Evolutionary conservation across 352 stramenopile genomes (phyloP).

Genomic region (Achlya hypogyna): DNA sequence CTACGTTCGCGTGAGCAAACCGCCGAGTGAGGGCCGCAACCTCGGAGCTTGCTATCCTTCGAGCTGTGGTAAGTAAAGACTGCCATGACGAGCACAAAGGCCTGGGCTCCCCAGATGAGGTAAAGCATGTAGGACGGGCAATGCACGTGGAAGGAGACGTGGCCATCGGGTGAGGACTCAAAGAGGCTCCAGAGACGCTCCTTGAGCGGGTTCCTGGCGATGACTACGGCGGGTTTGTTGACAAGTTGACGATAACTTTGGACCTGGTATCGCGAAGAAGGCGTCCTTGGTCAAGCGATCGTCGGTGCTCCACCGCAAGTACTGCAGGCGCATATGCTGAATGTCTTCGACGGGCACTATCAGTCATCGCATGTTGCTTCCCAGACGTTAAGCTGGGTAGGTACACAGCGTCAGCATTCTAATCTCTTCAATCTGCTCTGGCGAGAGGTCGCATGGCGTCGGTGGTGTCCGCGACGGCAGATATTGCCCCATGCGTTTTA

Average conservation of each 20-base stretch:
- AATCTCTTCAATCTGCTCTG: constrained; percentile 15
- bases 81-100: constrained; percentile 13
- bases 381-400: not conserved
- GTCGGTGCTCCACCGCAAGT: not conserved
- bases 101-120: not conserved
- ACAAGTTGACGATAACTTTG: not conserved
- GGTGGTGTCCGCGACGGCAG: not conserved
- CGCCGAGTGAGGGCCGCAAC: not conserved
- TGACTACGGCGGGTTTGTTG: not conserved
- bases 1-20: not conserved
- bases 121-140: not conserved
- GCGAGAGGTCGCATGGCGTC: not conserved
- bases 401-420: constrained; percentile 16
- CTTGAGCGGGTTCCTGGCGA: constrained; percentile 12
- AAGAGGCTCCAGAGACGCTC: constrained; percentile 10
- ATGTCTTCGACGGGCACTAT: constrained; percentile 17
- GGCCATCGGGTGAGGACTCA: not conserved
- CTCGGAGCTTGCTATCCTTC: constrained; percentile 11
- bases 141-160: constrained; percentile 1
- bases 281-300: constrained; percentile 14
- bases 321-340: not conserved
- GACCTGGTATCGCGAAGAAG: constrained; percentile 19
- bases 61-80: constrained; percentile 16
- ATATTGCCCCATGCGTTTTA: not conserved
- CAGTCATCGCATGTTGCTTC: too few species aligned